A percentile compares a stretch with the other conserved stretches of the same genome.
These are phyloP conservation scores for Dispira parvispora DNA, from an alignment of 192 early-diverging fungal species.

Conservation along the genomic window DNA sequence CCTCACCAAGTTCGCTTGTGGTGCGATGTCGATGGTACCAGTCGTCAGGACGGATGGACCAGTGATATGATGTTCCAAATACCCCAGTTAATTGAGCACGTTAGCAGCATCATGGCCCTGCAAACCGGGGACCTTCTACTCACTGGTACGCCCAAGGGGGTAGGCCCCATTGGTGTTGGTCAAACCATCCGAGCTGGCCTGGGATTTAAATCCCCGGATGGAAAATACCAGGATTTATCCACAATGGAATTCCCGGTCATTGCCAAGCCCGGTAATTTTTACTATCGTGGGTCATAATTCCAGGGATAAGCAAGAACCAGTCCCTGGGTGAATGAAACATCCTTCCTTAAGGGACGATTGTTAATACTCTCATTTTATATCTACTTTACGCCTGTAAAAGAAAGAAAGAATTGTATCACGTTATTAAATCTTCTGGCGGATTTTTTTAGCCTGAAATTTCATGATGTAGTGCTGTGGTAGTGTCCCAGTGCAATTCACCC, in stretches of 20 bases:
- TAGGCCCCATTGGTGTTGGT: slow-evolving; percentile 67
- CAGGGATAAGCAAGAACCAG: too few species aligned
- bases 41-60: slow-evolving; percentile 73
- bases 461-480: too few species aligned
- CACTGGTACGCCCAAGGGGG: slow-evolving; percentile 83
- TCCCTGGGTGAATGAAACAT: too few species aligned
- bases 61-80: slow-evolving; percentile 88
- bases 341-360: too few species aligned
- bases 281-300: too few species aligned
- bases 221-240: not conserved
- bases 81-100: slow-evolving; percentile 59
- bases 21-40: slow-evolving; percentile 56
- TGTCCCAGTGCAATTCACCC: too few species aligned
- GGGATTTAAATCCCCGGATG: not conserved
- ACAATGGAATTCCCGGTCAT: not conserved
- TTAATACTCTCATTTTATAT: too few species aligned
- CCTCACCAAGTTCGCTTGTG: slow-evolving; percentile 56
- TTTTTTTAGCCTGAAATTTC: too few species aligned
- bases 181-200: slow-evolving; percentile 60
- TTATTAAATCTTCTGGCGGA: too few species aligned
- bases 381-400: too few species aligned
- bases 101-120: slow-evolving; percentile 75
- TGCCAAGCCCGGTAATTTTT: too few species aligned
- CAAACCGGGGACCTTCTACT: slow-evolving; percentile 81
- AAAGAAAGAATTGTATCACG: too few species aligned